phyloP scores from a whole-genome alignment of 2,329 filamentous ascomycete species.

The Talaromyces albobiverticillius region DNA sequence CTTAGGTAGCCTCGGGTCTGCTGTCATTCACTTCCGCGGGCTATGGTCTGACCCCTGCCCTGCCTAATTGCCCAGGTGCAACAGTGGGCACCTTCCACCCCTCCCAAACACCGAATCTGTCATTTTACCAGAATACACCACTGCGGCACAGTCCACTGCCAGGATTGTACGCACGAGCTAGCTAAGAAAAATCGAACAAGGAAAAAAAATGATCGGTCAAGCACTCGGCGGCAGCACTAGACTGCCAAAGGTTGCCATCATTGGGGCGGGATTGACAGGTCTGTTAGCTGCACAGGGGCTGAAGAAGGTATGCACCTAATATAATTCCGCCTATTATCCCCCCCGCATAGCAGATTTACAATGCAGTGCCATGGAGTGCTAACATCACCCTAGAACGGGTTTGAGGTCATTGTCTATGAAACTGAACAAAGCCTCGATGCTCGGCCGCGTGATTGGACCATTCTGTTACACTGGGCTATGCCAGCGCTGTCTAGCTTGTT shows the following conservation, averaged over 20 bases:
- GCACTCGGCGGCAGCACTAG: not conserved
- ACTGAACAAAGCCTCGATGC: slow-evolving; percentile 3
- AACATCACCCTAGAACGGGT: not conserved
- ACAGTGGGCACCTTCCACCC: too few relatives aligned
- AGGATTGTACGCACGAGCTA: too few relatives aligned
- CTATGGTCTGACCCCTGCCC: too few relatives aligned
- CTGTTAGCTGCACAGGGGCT: slow-evolving; percentile 12
- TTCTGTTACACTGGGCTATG: slow-evolving; percentile 11
- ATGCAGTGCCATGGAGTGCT: not conserved
- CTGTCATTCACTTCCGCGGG: too few relatives aligned
- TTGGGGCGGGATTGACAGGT: slow-evolving; percentile 11
- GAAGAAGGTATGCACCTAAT: slow-evolving; percentile 6
- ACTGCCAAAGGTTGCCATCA: slow-evolving; percentile 4
- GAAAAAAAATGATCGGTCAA: slow-evolving; percentile 7
- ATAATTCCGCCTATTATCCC: not conserved
- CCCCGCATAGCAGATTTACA: not conserved
- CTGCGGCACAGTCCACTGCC: too few relatives aligned
- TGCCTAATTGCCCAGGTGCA: too few relatives aligned
- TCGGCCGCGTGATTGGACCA: slow-evolving; percentile 11
- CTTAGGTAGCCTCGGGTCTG: too few relatives aligned
- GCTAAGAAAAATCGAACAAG: too few relatives aligned
- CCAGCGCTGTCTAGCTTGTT: slow-evolving; percentile 1
- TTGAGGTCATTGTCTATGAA: slow-evolving; percentile 7
- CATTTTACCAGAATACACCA: too few relatives aligned
- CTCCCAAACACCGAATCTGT: too few relatives aligned